Conservation (phyloP, 148 eudicot genomes). For the Camellia granthamiana region DNA sequence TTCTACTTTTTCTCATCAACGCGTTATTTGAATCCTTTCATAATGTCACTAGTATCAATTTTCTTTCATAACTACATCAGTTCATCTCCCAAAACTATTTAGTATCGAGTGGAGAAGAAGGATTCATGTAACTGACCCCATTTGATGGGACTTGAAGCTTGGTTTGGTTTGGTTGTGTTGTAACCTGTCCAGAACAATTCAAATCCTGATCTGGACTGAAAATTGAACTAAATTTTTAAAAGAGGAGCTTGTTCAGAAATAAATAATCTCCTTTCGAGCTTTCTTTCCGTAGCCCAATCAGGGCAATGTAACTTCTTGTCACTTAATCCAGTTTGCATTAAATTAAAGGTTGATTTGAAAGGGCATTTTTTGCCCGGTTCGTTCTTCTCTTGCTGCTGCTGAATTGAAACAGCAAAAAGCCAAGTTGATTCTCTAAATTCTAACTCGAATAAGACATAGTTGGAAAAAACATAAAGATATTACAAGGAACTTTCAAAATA, state of each 20-base stretch:
- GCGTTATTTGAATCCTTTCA: background rate
- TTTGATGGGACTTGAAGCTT: too few relatives aligned
- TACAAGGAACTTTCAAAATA: too few relatives aligned
- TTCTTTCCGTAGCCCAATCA: background rate
- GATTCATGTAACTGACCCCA: too few relatives aligned
- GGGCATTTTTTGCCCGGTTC: background rate
- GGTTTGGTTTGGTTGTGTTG: background rate
- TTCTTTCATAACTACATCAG: background rate
- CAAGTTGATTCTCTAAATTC: too few relatives aligned
- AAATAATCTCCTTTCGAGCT: background rate
- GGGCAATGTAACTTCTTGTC: background rate
- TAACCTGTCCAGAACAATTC: background rate
- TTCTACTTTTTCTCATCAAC: background rate
- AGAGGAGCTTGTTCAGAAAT: background rate
- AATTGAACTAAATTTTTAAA: background rate
- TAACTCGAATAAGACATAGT: too few relatives aligned
- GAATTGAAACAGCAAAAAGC: too few relatives aligned
- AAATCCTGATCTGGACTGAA: background rate
- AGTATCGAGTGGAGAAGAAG: too few relatives aligned
- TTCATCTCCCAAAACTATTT: background rate
- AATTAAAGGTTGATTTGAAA: slow-evolving; percentile 1
- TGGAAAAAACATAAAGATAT: too few relatives aligned
- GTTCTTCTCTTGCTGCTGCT: background rate
- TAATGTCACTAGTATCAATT: background rate
- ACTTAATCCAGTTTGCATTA: background rate